Conservation (phyloP, 306 rosid species). For the Pyrus pyrifolia region DNA sequence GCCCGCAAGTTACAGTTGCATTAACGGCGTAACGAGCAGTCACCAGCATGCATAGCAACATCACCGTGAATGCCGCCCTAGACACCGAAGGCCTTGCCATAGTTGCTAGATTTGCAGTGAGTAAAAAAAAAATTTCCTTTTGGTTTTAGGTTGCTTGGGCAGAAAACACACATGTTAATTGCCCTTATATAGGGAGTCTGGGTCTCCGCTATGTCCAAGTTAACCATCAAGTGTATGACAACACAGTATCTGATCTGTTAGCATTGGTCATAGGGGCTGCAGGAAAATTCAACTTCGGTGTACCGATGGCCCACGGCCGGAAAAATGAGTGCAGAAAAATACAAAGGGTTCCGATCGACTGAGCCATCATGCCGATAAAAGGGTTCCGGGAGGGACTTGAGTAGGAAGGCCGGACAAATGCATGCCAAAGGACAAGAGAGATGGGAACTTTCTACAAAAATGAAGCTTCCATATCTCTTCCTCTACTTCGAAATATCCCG, state of each 20-base stretch:
- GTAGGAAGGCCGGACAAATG: background rate
- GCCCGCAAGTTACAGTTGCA: conserved; percentile 38
- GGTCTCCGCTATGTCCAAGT: background rate
- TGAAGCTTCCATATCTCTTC: background rate
- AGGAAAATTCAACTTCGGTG: background rate
- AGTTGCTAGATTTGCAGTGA: background rate
- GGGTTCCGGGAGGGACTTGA: background rate
- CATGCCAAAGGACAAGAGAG: background rate
- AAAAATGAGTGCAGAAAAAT: no score
- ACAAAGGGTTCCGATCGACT: background rate
- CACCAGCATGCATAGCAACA: conserved; percentile 2
- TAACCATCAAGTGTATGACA: background rate
- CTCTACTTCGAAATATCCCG: background rate
- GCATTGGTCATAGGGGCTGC: background rate
- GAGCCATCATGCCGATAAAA: background rate
- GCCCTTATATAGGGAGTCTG: background rate
- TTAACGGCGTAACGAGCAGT: conserved; percentile 2
- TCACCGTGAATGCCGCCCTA: background rate
- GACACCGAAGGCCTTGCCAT: background rate
- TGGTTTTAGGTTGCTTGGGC: background rate
- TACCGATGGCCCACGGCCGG: background rate
- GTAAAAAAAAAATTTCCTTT: background rate
- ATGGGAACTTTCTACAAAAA: background rate
- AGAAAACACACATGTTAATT: background rate
- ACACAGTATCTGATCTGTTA: background rate